Evolutionary conservation across 352 stramenopile species (phyloP), one percentile per base, ranked within the genome.

Genomic region (Phytopythium montanum): DNA sequence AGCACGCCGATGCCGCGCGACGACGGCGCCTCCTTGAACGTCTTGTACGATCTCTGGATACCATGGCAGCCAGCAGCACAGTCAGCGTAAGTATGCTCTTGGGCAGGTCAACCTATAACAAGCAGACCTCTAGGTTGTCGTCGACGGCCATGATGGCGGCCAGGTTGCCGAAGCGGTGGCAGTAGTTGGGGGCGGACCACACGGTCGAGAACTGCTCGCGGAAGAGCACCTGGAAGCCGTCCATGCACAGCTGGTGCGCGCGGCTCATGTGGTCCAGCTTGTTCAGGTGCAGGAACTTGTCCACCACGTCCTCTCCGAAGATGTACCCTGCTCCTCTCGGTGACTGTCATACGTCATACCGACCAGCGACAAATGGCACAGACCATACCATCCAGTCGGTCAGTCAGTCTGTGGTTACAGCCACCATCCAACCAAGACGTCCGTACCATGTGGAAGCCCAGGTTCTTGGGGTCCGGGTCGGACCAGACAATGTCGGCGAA

Each of bases 121-220:
- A 36, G 26, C 26, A n/a, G 46, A 90, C 80, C 39, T 87, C 62
- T 10, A 90, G 61, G 26, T 85, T 60, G 18, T 88, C 81, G 56
- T 86, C 78, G 38, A 90, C 72, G 14, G 72, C 70, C 81, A 90
- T 90, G 66, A 90, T 73, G 18, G 81, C 75, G 4, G 78, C 81
- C 16, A 90, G 65, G 64, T 90, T 90, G 49, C 81, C 81, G 66
- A 90, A 90, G 49, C 87, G 80, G 59, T 96, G 91, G 59, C 87
- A 96, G 62, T 95, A 96, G 73, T 96, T 96, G 8, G 87, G 87
- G 3, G 87, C 87, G 34, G 75, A 91, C 79, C 85, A 96, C 42
- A 96, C 78, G 10, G 87, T 96, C 18, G 81, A 88, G 56, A 92
- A 88, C 3, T 78, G 84, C 56, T 90, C 79, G 58, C 81, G 66